Percentiles rank a stretch among this genome's conserved stretches.
Conservation (phyloP, 192 early-diverging fungal genomes). For the Podila verticillata region DNA sequence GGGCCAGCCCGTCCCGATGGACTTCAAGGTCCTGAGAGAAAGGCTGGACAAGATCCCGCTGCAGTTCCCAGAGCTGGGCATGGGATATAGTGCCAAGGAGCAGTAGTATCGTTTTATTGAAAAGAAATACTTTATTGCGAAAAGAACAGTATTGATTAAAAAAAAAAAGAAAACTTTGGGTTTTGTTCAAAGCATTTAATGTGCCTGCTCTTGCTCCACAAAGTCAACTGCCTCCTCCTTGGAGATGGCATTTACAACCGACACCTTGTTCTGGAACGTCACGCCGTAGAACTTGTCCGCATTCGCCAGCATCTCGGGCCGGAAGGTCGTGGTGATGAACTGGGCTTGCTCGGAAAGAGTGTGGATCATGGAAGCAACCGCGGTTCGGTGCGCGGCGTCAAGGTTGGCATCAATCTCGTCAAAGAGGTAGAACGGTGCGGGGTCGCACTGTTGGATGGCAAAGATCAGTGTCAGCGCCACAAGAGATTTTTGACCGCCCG, state of each 20-base stretch:
- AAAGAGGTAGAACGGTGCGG: constrained; percentile 99
- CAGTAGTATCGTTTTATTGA: too few relatives aligned
- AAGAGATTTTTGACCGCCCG: constrained; percentile 97
- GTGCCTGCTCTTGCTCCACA: constrained; percentile 61
- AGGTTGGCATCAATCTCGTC: constrained; percentile 99
- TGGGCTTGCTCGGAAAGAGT: constrained; percentile 86
- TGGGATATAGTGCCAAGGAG: too few relatives aligned
- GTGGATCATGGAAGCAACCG: constrained; percentile 96
- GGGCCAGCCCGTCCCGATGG: too few relatives aligned
- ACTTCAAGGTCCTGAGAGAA: too few relatives aligned
- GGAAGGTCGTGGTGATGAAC: constrained; percentile 98
- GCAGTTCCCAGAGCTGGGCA: too few relatives aligned
- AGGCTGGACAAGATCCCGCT: too few relatives aligned
- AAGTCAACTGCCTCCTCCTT: constrained; percentile 78
- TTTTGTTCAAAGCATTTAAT: too few relatives aligned
- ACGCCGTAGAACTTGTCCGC: constrained; percentile 98
- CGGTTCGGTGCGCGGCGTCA: constrained; percentile 93
- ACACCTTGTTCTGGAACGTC: constrained; percentile 95
- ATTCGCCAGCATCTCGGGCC: constrained; percentile 91
- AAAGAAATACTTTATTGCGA: too few relatives aligned
- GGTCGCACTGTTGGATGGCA: constrained; percentile 98
- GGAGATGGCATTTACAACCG: constrained; percentile 79
- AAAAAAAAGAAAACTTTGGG: too few relatives aligned
- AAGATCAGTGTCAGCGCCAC: constrained; percentile 98
- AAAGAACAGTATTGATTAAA: too few relatives aligned